These are phyloP conservation scores for Orobanche coerulescens DNA, from an alignment of 257 asterid genomes.

Conservation along the genomic window DNA sequence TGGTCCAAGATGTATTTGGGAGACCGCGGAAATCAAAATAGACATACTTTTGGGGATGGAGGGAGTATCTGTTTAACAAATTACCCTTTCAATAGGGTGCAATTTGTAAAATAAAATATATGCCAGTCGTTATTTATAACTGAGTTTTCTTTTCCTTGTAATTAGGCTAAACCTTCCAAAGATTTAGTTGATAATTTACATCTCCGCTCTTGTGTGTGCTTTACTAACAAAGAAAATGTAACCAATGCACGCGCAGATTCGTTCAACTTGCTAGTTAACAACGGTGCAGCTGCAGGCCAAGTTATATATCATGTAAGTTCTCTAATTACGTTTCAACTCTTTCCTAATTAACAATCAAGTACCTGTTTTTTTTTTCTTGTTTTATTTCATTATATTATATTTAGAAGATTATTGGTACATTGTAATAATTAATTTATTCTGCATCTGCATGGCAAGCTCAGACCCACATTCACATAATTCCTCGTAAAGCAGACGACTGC, in stretches of 20 bases:
- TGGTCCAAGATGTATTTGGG: too few species aligned
- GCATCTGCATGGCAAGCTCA: constrained; percentile 35
- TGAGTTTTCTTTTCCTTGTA: too few species aligned
- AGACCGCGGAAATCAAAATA: too few species aligned
- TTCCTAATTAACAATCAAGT: not conserved
- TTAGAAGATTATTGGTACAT: constrained; percentile 16
- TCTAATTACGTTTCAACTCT: not conserved
- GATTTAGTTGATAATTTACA: too few species aligned
- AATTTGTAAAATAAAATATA: too few species aligned
- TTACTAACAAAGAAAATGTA: not conserved
- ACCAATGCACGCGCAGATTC: constrained; percentile 70
- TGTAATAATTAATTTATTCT: constrained; percentile 20
- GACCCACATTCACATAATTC: constrained; percentile 97
- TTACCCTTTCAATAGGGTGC: too few species aligned
- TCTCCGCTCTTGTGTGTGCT: not conserved
- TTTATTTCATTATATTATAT: not conserved
- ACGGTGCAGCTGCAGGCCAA: constrained; percentile 92
- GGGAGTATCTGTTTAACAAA: too few species aligned
- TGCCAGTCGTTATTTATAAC: too few species aligned
- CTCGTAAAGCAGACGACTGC: constrained; percentile 82
- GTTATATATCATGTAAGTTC: constrained; percentile 77
- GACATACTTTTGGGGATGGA: too few species aligned
- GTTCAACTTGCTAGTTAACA: constrained; percentile 91
- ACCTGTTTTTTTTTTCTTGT: not conserved
- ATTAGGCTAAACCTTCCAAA: too few species aligned